phyloP scores from a whole-genome alignment of 345 rosid species.

The Excoecaria cochinchinensis region DNA sequence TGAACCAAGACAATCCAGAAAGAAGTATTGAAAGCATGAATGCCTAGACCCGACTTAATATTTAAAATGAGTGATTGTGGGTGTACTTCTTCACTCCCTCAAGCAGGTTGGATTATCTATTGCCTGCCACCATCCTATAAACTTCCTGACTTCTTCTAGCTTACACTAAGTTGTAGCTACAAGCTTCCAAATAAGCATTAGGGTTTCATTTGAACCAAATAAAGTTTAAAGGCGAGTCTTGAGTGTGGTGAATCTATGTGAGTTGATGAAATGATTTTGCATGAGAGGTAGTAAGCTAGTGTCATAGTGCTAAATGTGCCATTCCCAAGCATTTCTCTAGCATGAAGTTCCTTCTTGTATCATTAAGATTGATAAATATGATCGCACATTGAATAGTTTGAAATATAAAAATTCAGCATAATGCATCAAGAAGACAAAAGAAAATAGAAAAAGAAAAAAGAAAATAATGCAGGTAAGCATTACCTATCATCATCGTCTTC shows the following conservation, averaged over 20 bases:
- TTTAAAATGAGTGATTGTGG: background rate
- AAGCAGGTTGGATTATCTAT: background rate
- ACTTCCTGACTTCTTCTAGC: background rate
- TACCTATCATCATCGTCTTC: constrained; percentile 94
- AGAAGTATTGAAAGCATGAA: background rate
- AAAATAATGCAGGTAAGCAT: too few species aligned
- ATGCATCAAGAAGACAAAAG: background rate
- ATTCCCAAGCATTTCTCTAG: background rate
- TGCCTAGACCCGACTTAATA: background rate
- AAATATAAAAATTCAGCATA: background rate
- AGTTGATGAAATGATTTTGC: background rate
- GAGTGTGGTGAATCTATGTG: background rate
- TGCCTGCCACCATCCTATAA: background rate
- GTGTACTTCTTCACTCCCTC: background rate
- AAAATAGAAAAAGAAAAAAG: too few species aligned
- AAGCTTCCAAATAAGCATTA: background rate
- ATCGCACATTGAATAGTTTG: background rate
- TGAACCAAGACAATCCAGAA: too few species aligned
- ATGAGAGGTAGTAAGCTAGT: background rate
- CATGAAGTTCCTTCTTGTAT: background rate
- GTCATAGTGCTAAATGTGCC: background rate
- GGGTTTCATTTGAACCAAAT: background rate
- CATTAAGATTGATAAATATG: background rate
- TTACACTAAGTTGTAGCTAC: background rate
- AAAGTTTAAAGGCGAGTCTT: background rate